Conservation (phyloP, 163 green algal genomes). For the Scenedesmus sp. region DNA sequence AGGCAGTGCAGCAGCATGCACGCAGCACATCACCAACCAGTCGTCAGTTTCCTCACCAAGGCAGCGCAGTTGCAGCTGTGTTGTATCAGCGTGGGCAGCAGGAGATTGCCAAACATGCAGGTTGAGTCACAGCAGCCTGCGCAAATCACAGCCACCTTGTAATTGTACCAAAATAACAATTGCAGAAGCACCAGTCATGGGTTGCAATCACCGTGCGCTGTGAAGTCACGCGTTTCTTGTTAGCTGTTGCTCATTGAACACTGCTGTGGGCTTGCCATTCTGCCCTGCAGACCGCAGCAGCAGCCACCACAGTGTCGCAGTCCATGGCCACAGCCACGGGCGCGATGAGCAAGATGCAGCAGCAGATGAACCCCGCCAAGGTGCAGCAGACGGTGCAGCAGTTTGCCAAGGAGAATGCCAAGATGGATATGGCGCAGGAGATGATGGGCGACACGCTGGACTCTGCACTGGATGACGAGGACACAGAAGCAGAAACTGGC, state of each 20-base stretch:
- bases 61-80: not conserved
- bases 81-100: not conserved
- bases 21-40: not conserved
- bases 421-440: constrained; percentile 83
- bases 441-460: constrained; percentile 91
- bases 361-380: constrained; percentile 30
- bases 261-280: not conserved
- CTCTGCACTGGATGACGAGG: constrained; percentile 78
- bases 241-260: not conserved
- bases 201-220: not conserved
- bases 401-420: constrained; percentile 74
- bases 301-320: constrained; percentile 71
- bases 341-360: constrained; percentile 80
- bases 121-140: not conserved
- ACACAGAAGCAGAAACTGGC: constrained; percentile 82
- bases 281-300: constrained; percentile 76
- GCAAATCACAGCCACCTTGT: not conserved
- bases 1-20: not conserved
- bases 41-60: not conserved
- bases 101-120: not conserved
- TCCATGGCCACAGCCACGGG: constrained; percentile 76
- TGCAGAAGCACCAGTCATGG: too few relatives aligned
- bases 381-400: constrained; percentile 72
- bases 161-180: too few relatives aligned
- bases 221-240: not conserved